Evolutionary conservation across 805 yeast genomes (phyloP).

Genomic region (Ogataea corticis): DNA sequence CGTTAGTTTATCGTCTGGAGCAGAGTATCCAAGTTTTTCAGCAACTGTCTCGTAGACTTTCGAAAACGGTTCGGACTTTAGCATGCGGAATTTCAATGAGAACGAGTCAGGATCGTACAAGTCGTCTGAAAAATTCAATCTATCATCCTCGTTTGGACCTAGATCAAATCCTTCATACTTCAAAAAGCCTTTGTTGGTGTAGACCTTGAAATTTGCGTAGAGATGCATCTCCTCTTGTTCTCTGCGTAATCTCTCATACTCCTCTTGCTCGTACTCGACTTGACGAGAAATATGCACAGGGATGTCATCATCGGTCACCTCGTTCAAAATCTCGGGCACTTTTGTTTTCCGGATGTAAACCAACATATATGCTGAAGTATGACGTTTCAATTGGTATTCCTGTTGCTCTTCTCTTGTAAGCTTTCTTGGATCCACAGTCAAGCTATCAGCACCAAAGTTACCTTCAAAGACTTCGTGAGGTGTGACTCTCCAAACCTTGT

Average conservation of each 20-base stretch:
- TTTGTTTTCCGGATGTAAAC: conserved; percentile 78
- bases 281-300: conserved; percentile 71
- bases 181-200: conserved; percentile 53
- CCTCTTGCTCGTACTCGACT: conserved; percentile 62
- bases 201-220: conserved; percentile 58
- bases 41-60: conserved; percentile 54
- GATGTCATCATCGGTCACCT: conserved; percentile 51
- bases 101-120: conserved; percentile 47
- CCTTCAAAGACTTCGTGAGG: conserved; percentile 84
- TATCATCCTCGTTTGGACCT: conserved; percentile 57
- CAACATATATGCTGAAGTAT: conserved; percentile 95
- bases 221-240: conserved; percentile 74
- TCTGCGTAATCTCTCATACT: conserved; percentile 50
- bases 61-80: conserved; percentile 54
- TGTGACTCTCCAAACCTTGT: conserved; percentile 86
- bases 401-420: conserved; percentile 62
- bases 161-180: conserved; percentile 74
- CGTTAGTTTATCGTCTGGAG: conserved; percentile 36
- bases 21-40: conserved; percentile 37
- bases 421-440: conserved; percentile 48
- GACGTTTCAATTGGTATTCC: conserved; percentile 68
- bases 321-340: conserved; percentile 57
- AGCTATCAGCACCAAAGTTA: conserved; percentile 80
- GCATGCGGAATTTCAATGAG: conserved; percentile 51
- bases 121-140: conserved; percentile 48